Evolutionary conservation across 1,284 basidiomycete species (phyloP), one percentile per base, ranked within the genome.

Genomic region (Chiua sp.): DNA sequence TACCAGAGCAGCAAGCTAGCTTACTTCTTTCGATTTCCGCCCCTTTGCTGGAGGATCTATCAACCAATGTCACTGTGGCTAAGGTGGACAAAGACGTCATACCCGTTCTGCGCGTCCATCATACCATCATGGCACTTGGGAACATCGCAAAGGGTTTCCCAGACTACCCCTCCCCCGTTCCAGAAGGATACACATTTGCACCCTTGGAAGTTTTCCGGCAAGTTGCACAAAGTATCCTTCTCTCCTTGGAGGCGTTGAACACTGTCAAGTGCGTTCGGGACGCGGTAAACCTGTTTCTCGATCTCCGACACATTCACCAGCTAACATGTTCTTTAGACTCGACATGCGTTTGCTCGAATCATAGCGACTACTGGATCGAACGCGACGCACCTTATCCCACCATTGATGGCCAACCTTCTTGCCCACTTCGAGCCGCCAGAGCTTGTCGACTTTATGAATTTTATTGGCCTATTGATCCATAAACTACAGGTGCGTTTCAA

Each of bases 101-200:
- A 51, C 85, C 91, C 7, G 88, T 98, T 65, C 81, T 98, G 51
- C 90, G 90, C 72, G 88, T 96, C n/a, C 98, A 99, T 71, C 97
- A 99, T 77, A 84, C 92, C 65, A 93, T 99, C 71, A 92, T 98
- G 85, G 97, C 96, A 2, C 82, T 98, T 16, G 96, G 96, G 20
- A 94, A 94, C 69, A 87, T 99, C 56, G 93, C 96, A 51, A 98
- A 98, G 78, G 98, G 98, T 11, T 99, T 99, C 79, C 98, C 98
- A 0, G 91, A 94, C 71, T 91, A 89, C 68, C 90, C 90, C 33
- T 87, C 85, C 35, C 82, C 85, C 13, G 79, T 90, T 6, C 86
- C 90, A 1, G 80, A 83, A 66, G 84, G 82, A 47, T 88, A 90
- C 65, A 82, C 88, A n/a, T 78, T 88, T 23, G 91, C 94, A 4